Conservation (phyloP, 176 grass and related monocot species). For the Oryza nivara region DNA sequence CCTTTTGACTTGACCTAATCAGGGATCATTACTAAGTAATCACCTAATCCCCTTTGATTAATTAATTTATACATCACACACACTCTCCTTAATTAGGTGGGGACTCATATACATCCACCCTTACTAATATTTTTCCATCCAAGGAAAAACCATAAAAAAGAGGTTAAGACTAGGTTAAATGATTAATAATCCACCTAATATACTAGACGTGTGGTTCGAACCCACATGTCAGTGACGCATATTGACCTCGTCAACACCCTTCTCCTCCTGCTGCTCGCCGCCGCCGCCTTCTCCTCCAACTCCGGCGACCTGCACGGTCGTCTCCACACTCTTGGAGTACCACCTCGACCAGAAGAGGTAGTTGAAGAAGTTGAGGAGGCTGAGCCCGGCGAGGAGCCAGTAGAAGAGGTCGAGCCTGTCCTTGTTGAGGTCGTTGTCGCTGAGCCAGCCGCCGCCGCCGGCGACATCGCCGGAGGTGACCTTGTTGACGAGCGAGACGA, state of each 20-base stretch:
- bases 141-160: slow-evolving; percentile 16
- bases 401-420: slow-evolving; percentile 89
- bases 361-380: slow-evolving; percentile 83
- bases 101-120: slow-evolving; percentile 7
- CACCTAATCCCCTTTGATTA: background rate
- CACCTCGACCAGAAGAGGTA: slow-evolving; percentile 87
- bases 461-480: slow-evolving; percentile 24
- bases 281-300: slow-evolving; percentile 27
- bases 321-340: slow-evolving; percentile 62
- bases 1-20: background rate
- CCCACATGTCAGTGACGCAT: background rate
- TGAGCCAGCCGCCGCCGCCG: slow-evolving; percentile 67
- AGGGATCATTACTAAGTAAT: slow-evolving; percentile 11
- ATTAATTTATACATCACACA: slow-evolving; percentile 30
- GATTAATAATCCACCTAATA: slow-evolving; percentile 22
- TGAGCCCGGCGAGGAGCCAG: slow-evolving; percentile 76
- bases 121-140: slow-evolving; percentile 14
- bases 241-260: slow-evolving; percentile 26
- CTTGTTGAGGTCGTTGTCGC: slow-evolving; percentile 91
- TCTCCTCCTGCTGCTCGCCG: slow-evolving; percentile 41
- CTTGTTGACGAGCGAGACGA: slow-evolving; percentile 76
- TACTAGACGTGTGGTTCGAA: background rate
- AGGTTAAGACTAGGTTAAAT: slow-evolving; percentile 34
- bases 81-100: slow-evolving; percentile 11
- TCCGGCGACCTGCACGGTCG: slow-evolving; percentile 42